Base-by-base conservation (phyloP, 192 early-diverging fungal species). In the Geranomyces variabilis region DNA sequence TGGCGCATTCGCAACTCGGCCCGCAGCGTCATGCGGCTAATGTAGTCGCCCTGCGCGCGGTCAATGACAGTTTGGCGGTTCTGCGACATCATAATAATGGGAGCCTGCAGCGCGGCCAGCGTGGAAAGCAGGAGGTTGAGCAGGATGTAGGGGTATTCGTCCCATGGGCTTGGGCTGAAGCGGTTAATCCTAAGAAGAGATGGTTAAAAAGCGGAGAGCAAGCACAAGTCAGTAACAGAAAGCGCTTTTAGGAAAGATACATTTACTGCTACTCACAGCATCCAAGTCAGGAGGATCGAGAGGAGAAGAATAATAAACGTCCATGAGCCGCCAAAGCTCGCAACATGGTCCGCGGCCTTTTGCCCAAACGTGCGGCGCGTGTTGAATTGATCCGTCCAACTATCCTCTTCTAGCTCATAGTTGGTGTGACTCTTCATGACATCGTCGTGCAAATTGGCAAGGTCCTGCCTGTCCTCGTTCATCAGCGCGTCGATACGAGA, bases 1-100 rank as follows among this genome's bases (percentile, higher is more conserved):
- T 80, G 82, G 0, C 79, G 72, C 2, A 75, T 68, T 62, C 77
- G 79, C 56, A 80, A 65, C 57, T 83, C 82, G 45, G 70, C 64
- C 10, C 82, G 73, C 21, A 83, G 61, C 30, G 71, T 76, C 31
- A 75, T 71, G 30, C 56, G 67, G n/a, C 70, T 58, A 44, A 83
- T 61, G 68, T 73, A 83, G 63, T 76, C 68, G 46, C 41, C 75
- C 56, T 83, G 73, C 19, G 56, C 13, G 1, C 75, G 15, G 59
- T 83, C 82, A n/a, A 78, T 26, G 28, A 66, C 77, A 17, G 74
- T 24, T 64, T 80, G 79, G 0, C 82, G 28, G 59, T 83, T 83
- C 61, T 83, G 82, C 5, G 79, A 78, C 82, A 83, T 83, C 82
- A 83, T 83, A 57, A 83, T 83, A 55, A 83, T 58, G 30, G 82